Evolutionary conservation across 345 rosid species (phyloP).

Genomic region (Heritiera fomes): DNA sequence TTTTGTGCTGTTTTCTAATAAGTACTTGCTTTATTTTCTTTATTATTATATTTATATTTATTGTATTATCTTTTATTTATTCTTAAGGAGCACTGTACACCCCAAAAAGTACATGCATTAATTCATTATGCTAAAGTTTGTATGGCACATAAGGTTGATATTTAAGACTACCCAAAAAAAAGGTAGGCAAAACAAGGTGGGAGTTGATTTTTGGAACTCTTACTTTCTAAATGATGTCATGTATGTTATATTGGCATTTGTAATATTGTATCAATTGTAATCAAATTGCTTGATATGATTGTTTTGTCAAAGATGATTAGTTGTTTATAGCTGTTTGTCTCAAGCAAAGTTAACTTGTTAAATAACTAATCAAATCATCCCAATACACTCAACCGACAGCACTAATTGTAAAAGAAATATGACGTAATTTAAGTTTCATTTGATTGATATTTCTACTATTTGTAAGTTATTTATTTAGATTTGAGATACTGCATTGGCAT

Average conservation of each 20-base stretch:
- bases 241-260: not conserved
- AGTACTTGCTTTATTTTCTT: not conserved
- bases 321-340: too few species aligned
- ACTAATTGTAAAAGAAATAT: too few species aligned
- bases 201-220: not conserved
- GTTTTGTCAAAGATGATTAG: not conserved
- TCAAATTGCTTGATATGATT: not conserved
- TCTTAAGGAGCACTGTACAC: not conserved
- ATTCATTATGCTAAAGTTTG: slow-evolving; percentile 12
- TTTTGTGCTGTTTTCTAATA: not conserved
- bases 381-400: too few species aligned
- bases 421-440: too few species aligned
- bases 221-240: not conserved
- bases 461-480: too few species aligned
- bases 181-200: not conserved
- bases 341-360: too few species aligned
- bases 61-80: not conserved
- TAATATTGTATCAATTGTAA: not conserved
- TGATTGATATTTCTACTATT: too few species aligned
- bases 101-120: slow-evolving; percentile 11
- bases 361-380: too few species aligned
- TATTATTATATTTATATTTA: not conserved
- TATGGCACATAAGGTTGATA: slow-evolving; percentile 21
- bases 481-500: too few species aligned
- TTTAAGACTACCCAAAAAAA: slow-evolving; percentile 8